Conservation (phyloP, 1,284 basidiomycete genomes). For the Cutaneotrichosporon sp. region DNA sequence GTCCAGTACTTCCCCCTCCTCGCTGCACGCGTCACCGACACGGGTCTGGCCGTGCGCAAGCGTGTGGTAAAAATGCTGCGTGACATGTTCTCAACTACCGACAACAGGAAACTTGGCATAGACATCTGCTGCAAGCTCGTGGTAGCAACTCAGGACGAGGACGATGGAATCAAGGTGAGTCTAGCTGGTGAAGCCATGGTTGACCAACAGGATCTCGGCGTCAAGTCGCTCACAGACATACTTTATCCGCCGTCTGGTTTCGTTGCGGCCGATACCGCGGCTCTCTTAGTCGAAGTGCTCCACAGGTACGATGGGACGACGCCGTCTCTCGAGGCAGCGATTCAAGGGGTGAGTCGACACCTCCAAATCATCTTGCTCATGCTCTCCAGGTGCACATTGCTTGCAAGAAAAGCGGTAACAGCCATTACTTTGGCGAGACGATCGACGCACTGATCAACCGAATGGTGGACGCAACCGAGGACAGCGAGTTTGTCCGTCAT, state of each 20-base stretch:
- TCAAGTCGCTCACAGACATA: conserved; percentile 82
- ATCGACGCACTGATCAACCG: conserved; percentile 81
- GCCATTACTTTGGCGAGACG: conserved; percentile 54
- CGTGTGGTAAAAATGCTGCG: conserved; percentile 91
- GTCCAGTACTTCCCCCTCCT: conserved; percentile 82
- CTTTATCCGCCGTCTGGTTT: conserved; percentile 62
- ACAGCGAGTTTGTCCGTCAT: conserved; percentile 33
- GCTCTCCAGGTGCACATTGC: background rate
- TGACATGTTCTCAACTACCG: conserved; percentile 69
- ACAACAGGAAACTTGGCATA: conserved; percentile 61
- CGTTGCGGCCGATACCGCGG: conserved; percentile 58
- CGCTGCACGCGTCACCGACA: conserved; percentile 83
- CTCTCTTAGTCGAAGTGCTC: conserved; percentile 79
- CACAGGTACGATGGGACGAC: conserved; percentile 76
- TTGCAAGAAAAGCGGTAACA: conserved; percentile 18
- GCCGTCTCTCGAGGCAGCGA: conserved; percentile 76
- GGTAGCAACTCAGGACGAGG: conserved; percentile 76
- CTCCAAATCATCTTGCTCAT: background rate
- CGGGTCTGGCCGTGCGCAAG: conserved; percentile 87
- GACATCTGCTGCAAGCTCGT: conserved; percentile 84
- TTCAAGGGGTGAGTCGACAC: conserved; percentile 60
- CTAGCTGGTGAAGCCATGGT: conserved; percentile 13
- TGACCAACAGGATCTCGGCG: conserved; percentile 67
- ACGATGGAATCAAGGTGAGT: conserved; percentile 74
- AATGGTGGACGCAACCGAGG: conserved; percentile 68